Base-by-base conservation (phyloP, 805 yeast species). In the Lachancea mirantina region DNA sequence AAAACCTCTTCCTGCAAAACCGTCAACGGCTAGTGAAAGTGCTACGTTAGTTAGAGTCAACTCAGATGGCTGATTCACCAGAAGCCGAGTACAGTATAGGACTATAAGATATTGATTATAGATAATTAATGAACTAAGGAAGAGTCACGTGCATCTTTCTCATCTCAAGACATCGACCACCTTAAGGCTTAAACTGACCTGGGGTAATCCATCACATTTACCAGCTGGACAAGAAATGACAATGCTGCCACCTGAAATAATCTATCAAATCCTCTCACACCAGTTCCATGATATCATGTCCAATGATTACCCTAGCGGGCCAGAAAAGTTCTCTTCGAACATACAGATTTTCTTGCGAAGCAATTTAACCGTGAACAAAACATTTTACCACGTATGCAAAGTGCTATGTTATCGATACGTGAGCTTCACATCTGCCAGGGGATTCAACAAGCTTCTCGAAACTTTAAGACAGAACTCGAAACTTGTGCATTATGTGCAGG, bases 381-480 rank as follows among this genome's bases (percentile, higher is more conserved):
- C 74, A 10, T 73, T 79, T 49, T 69, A 76, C 48, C 70, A 71
- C 36, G 61, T 78, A 19, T 69, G 78, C 20, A 59, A 70, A 30
- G 71, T 77, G 40, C 70, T 76, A 41, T 57, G 76, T 17, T 80
- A 78, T 58, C 71, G 72, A 43, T 79, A 78, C 47, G 77, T 82
- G 40, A 71, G 73, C 31, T 81, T 85, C 59, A 78, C 84, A 40
- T 73, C 92, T 25, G 89, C 95, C 4, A 82, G 76, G 36, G 69
- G 87, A 8, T 85, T 85, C 47, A 83, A 79, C 53, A 73, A 68
- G 46, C 79, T 87, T 45, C 64, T 84, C 26, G 65, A 59, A 37
- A 71, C 83, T 40, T 55, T 78, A 22, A 57, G 64, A 26, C 61
- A 64, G 32, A 71, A 67, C 39, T 72, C 70, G 42, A 34, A 31